Percentiles rank a stretch among this genome's conserved stretches.
phyloP scores from a whole-genome alignment of 164 flowering plant genomes.

The Macadamia integrifolia region DNA sequence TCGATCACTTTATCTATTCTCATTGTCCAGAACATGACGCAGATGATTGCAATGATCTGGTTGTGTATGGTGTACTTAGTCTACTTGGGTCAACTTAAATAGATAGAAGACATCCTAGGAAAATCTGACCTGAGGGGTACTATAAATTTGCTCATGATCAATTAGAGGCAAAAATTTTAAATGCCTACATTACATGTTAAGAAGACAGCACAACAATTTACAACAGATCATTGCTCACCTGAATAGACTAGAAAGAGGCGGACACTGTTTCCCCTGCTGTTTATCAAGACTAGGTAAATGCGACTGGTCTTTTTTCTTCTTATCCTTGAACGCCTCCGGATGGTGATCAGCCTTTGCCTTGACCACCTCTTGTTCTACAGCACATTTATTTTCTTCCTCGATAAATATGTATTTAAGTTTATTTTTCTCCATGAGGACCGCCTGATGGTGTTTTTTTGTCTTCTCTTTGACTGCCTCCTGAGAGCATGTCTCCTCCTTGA shows the following conservation, averaged over 20 bases:
- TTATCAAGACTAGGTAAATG: neutral
- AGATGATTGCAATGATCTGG: no score
- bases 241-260: slow-evolving; percentile 13
- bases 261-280: neutral
- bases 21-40: no score
- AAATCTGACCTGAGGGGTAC: no score
- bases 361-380: neutral
- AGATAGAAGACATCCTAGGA: no score
- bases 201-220: neutral
- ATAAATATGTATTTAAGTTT: neutral
- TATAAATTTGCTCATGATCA: no score
- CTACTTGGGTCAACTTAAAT: no score
- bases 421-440: neutral
- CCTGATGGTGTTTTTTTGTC: neutral
- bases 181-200: neutral
- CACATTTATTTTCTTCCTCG: no score
- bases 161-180: no score
- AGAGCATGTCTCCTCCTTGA: neutral
- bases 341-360: neutral
- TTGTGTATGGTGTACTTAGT: no score
- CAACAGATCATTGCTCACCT: neutral
- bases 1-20: no score
- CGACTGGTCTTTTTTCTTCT: neutral
- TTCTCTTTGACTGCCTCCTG: neutral
- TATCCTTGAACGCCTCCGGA: neutral